Conservation (phyloP, 331 rosid species). For the Acacia concinna region DNA sequence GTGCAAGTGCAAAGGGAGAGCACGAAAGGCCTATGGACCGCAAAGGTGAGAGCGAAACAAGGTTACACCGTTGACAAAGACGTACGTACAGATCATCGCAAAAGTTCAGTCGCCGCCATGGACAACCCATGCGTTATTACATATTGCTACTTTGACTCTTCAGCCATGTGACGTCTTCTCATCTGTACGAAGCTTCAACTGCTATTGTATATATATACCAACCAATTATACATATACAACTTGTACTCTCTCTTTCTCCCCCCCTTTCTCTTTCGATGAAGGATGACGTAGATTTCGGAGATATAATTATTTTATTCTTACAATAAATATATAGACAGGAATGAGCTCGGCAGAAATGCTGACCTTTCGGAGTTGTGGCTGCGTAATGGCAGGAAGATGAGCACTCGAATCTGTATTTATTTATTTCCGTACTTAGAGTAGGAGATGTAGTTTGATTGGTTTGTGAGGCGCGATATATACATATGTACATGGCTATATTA, state of each 20-base stretch:
- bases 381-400: constrained; percentile 35
- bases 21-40: constrained; percentile 35
- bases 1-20: constrained; percentile 16
- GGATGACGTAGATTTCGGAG: constrained; percentile 25
- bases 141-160: constrained; percentile 37
- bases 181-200: constrained; percentile 40
- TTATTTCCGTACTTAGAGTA: neutral
- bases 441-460: constrained; percentile 7
- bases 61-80: constrained; percentile 32
- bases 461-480: constrained; percentile 12
- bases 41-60: constrained; percentile 30
- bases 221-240: neutral
- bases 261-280: neutral
- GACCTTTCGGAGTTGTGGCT: constrained; percentile 43
- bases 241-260: constrained; percentile 3
- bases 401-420: constrained; percentile 28
- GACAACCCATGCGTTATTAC: neutral
- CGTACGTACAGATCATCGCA: neutral
- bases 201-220: neutral
- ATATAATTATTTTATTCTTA: constrained; percentile 9
- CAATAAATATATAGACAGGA: neutral
- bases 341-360: constrained; percentile 42
- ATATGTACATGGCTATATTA: neutral
- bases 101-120: constrained; percentile 19
- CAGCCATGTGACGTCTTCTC: constrained; percentile 37